Percentiles rank a stretch among this genome's conserved stretches.
Conservation (phyloP, 768 basidiomycete genomes). For the Trametes villosa region DNA sequence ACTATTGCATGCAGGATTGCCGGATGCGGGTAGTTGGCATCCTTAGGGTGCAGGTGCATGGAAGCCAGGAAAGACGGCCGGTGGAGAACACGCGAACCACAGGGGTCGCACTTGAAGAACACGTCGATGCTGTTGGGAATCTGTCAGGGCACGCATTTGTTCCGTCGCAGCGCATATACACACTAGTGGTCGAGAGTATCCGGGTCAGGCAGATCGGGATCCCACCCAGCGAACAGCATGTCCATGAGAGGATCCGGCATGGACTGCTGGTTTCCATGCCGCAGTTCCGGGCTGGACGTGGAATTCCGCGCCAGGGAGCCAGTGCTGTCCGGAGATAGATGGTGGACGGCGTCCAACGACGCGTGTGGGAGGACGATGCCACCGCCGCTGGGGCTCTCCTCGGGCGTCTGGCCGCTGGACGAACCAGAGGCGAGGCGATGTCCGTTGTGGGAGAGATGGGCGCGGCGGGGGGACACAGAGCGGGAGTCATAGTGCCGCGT, state of each 20-base stretch:
- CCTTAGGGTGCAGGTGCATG: slow-evolving; percentile 78
- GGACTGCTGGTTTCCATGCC: slow-evolving; percentile 40
- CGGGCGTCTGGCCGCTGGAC: slow-evolving; percentile 27
- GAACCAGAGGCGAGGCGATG: slow-evolving; percentile 16
- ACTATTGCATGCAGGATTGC: slow-evolving; percentile 92
- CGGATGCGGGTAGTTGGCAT: slow-evolving; percentile 85
- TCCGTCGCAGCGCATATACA: slow-evolving; percentile 32
- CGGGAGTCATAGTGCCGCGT: slow-evolving; percentile 43
- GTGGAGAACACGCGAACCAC: slow-evolving; percentile 83
- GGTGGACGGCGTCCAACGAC: slow-evolving; percentile 30
- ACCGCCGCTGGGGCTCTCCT: slow-evolving; percentile 31
- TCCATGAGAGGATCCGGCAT: slow-evolving; percentile 60
- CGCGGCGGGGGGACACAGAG: slow-evolving; percentile 43
- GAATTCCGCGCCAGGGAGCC: slow-evolving; percentile 36
- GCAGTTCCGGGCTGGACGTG: slow-evolving; percentile 57
- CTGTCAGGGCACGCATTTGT: not conserved
- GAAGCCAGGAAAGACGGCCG: slow-evolving; percentile 79
- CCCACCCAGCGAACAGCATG: slow-evolving; percentile 79
- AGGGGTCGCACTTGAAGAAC: slow-evolving; percentile 89
- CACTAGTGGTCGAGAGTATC: slow-evolving; percentile 76
- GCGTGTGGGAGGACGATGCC: slow-evolving; percentile 34
- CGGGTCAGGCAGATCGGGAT: slow-evolving; percentile 82
- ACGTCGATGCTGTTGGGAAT: slow-evolving; percentile 67
- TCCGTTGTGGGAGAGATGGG: slow-evolving; percentile 21
- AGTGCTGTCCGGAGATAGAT: slow-evolving; percentile 28